phyloP scores from a whole-genome alignment of 2,329 filamentous ascomycete species.

The Davidsoniella neocaledoniae region DNA sequence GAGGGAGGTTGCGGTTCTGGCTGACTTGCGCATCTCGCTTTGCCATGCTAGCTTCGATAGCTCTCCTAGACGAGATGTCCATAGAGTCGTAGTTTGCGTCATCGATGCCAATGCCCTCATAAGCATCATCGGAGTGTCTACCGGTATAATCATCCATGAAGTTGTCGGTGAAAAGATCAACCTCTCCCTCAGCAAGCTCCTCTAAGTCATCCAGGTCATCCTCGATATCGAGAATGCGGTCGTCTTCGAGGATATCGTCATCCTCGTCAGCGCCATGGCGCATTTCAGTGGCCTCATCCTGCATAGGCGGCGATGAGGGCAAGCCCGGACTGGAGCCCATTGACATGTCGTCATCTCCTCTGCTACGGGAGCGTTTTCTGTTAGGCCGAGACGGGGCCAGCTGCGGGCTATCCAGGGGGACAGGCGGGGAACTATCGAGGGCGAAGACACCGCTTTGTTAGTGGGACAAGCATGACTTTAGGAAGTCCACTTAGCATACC shows the following conservation, averaged over 20 bases:
- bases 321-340: conserved; percentile 44
- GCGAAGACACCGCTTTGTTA: not conserved
- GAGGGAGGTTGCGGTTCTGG: conserved; percentile 48
- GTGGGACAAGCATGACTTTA: conserved; percentile 45
- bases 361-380: conserved; percentile 38
- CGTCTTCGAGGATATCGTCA: conserved; percentile 56
- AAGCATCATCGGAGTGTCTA: conserved; percentile 42
- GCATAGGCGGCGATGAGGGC: conserved; percentile 46
- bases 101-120: conserved; percentile 57
- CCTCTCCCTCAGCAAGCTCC: conserved; percentile 64
- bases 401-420: conserved; percentile 9
- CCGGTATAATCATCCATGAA: conserved; percentile 56
- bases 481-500: not conserved
- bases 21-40: conserved; percentile 57
- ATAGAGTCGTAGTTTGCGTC: conserved; percentile 57
- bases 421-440: conserved; percentile 47
- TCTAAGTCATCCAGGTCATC: conserved; percentile 66
- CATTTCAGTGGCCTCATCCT: conserved; percentile 36
- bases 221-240: conserved; percentile 30
- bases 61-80: conserved; percentile 47
- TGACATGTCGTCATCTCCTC: conserved; percentile 34
- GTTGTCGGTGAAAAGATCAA: conserved; percentile 61
- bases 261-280: conserved; percentile 47
- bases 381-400: conserved; percentile 28
- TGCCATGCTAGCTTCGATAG: conserved; percentile 56